Evolutionary conservation across 108 stramenopile species (phyloP).

Genomic region (Skeletonema costatum): DNA sequence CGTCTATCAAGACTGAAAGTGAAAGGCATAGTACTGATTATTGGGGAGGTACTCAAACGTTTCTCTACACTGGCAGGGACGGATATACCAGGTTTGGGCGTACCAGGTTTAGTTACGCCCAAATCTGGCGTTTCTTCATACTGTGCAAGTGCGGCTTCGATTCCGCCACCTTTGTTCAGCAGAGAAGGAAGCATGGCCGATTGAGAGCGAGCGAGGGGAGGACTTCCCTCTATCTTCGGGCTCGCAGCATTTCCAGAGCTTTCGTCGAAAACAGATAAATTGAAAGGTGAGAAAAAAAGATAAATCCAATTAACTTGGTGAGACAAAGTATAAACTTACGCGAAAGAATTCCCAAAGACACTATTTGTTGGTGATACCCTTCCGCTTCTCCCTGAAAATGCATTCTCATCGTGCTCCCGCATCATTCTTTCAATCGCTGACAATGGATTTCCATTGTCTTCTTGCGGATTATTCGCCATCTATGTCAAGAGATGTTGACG

Average conservation of each 20-base stretch:
- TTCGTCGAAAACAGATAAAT: background rate
- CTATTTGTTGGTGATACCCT: slow-evolving; percentile 7
- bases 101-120: background rate
- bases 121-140: slow-evolving; percentile 17
- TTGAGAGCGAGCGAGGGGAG: slow-evolving; percentile 14
- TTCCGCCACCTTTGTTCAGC: slow-evolving; percentile 20
- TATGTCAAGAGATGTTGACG: slow-evolving; percentile 3
- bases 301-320: background rate
- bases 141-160: slow-evolving; percentile 38
- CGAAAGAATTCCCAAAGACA: slow-evolving; percentile 10
- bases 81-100: background rate
- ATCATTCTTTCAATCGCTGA: slow-evolving; percentile 25
- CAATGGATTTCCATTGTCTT: background rate
- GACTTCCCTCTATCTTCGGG: slow-evolving; percentile 11
- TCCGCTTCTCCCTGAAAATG: slow-evolving; percentile 1
- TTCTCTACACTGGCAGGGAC: slow-evolving; percentile 6
- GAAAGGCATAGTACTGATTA: slow-evolving; percentile 21
- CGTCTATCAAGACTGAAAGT: slow-evolving; percentile 38
- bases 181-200: slow-evolving; percentile 1
- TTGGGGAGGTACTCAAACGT: slow-evolving; percentile 20
- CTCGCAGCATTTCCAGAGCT: background rate
- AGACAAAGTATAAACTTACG: slow-evolving; percentile 4
- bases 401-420: slow-evolving; percentile 27
- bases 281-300: background rate
- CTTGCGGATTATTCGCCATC: slow-evolving; percentile 10